Percentiles rank a stretch among this genome's conserved stretches.
Conservation (phyloP, 192 early-diverging fungal species). For the Coemansia sp. region DNA sequence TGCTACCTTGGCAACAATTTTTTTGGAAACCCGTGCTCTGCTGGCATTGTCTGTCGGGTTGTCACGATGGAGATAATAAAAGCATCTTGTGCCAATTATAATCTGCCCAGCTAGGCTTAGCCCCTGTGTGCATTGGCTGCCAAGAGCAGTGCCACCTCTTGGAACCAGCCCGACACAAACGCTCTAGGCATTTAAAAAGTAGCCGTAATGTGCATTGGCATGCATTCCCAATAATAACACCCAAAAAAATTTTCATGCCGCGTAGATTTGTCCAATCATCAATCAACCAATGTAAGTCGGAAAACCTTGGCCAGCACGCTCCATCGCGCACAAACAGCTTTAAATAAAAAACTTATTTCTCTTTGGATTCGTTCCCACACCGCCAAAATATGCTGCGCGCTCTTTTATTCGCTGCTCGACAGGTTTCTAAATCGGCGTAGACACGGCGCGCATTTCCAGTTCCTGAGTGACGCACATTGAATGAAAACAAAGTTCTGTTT, state of each 20-base stretch:
- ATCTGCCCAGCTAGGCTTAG: neutral
- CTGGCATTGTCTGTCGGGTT: neutral
- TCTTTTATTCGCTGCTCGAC: neutral
- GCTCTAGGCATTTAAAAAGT: neutral
- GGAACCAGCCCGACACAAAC: neutral
- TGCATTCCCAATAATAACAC: conserved; percentile 1
- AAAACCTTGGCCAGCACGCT: neutral
- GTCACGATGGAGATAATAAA: conserved; percentile 2
- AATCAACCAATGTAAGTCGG: neutral
- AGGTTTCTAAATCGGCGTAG: neutral
- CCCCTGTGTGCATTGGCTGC: neutral
- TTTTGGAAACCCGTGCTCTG: neutral
- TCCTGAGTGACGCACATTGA: neutral
- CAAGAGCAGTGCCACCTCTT: neutral
- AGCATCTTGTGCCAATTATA: neutral
- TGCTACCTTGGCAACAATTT: neutral
- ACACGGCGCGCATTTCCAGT: neutral
- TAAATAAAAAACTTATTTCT: neutral
- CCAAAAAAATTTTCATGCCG: neutral
- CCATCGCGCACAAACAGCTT: neutral
- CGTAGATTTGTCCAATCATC: neutral
- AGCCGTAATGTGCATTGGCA: neutral
- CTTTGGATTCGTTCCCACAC: neutral
- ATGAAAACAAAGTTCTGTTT: neutral
- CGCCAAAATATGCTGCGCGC: neutral